Conservation (phyloP, 805 yeast species). For the Clavispora carvajalis region DNA sequence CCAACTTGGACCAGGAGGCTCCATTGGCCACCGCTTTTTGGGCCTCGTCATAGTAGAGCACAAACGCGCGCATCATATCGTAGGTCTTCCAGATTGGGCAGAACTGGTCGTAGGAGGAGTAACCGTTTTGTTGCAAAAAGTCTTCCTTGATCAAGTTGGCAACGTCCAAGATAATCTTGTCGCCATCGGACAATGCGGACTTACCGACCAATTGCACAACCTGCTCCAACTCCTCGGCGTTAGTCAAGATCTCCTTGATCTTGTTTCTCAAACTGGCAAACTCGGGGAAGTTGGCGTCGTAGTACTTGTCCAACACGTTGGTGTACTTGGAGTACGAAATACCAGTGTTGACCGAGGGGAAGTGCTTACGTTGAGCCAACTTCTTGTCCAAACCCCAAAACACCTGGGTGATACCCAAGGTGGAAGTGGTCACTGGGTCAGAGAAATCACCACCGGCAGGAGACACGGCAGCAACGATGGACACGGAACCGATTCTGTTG, state of each 20-base stretch:
- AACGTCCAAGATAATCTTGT: constrained; percentile 93
- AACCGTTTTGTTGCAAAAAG: constrained; percentile 98
- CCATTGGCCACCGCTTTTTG: constrained; percentile 94
- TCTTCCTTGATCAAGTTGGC: constrained; percentile 91
- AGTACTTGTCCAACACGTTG: constrained; percentile 75
- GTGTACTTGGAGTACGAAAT: constrained; percentile 97
- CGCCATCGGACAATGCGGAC: constrained; percentile 93
- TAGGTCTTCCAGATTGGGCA: constrained; percentile 99
- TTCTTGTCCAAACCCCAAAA: constrained; percentile 99
- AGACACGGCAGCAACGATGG: constrained; percentile 98
- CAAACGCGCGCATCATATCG: constrained; percentile 95
- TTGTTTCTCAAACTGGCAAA: constrained; percentile 86
- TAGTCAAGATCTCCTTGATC: constrained; percentile 89
- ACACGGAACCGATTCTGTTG: constrained; percentile 92
- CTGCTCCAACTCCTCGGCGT: constrained; percentile 98
- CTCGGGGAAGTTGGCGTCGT: constrained; percentile 82
- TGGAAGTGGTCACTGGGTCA: constrained; percentile 97
- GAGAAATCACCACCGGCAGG: constrained; percentile 99
- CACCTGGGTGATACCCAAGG: constrained; percentile 99
- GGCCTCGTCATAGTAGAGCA: constrained; percentile 91
- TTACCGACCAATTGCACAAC: constrained; percentile 99
- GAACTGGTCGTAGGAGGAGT: constrained; percentile 96
- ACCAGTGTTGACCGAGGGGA: constrained; percentile 96
- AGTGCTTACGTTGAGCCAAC: constrained; percentile 98
- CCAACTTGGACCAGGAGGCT: constrained; percentile 87